Conservation (phyloP, 768 basidiomycete species). For the Calocera viscosa region DNA sequence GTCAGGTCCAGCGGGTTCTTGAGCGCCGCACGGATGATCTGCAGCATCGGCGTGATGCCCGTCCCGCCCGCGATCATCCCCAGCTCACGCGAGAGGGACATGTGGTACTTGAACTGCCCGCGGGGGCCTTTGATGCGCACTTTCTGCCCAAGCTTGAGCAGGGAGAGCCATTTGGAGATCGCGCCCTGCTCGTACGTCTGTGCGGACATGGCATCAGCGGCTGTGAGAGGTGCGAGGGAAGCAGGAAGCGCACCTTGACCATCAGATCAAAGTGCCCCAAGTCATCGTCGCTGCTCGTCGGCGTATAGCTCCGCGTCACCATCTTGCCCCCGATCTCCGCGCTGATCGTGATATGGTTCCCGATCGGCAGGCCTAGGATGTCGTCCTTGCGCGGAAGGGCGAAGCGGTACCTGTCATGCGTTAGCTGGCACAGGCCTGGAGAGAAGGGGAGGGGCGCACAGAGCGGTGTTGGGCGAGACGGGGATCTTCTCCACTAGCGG, state of each 20-base stretch:
- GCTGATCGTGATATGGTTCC: slow-evolving; percentile 87
- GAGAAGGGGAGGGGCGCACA: slow-evolving; percentile 39
- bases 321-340: slow-evolving; percentile 88
- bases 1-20: slow-evolving; percentile 81
- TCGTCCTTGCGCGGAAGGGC: slow-evolving; percentile 60
- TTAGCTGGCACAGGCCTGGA: neutral
- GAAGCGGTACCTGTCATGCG: slow-evolving; percentile 69
- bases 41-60: slow-evolving; percentile 98
- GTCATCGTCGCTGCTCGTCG: slow-evolving; percentile 87
- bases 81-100: slow-evolving; percentile 59
- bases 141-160: slow-evolving; percentile 76
- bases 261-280: slow-evolving; percentile 89
- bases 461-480: slow-evolving; percentile 90
- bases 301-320: slow-evolving; percentile 86
- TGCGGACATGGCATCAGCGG: neutral
- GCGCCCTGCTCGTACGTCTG: slow-evolving; percentile 96
- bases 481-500: slow-evolving; percentile 65
- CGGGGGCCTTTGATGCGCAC: slow-evolving; percentile 91
- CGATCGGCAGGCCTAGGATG: slow-evolving; percentile 84
- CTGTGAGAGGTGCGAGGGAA: slow-evolving; percentile 2
- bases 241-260: slow-evolving; percentile 66
- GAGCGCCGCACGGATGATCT: slow-evolving; percentile 88
- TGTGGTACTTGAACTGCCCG: slow-evolving; percentile 79
- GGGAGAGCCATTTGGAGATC: slow-evolving; percentile 74
- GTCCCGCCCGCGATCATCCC: slow-evolving; percentile 99